Evolutionary conservation across 306 rosid genomes (phyloP).

Genomic region (Medicago arabica): DNA sequence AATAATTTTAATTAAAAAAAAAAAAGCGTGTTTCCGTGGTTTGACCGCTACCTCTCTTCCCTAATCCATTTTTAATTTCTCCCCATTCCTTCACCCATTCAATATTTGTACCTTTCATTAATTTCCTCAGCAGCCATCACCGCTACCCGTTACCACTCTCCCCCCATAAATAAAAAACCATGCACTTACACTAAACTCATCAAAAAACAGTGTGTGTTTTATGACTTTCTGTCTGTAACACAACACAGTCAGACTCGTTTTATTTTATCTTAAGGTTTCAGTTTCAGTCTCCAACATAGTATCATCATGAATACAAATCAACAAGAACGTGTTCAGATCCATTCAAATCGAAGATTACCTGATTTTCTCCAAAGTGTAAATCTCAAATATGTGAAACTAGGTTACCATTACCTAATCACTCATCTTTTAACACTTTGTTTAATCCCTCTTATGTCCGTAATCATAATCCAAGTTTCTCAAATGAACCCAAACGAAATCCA

Average conservation of each 20-base stretch:
- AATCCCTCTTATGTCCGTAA: slow-evolving; percentile 55
- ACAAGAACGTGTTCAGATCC: slow-evolving; percentile 47
- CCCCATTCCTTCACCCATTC: neutral
- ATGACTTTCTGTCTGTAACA: too few relatives aligned
- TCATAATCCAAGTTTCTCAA: slow-evolving; percentile 51
- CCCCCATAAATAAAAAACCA: too few relatives aligned
- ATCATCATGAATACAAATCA: neutral
- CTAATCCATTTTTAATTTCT: neutral
- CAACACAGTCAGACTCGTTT: neutral
- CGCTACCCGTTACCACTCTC: neutral
- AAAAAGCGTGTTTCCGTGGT: neutral
- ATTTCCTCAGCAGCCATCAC: too few relatives aligned
- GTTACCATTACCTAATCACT: slow-evolving; percentile 60
- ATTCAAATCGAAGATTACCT: slow-evolving; percentile 46
- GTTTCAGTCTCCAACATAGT: neutral
- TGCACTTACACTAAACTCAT: too few relatives aligned
- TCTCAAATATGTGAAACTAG: slow-evolving; percentile 59
- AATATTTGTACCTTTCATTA: too few relatives aligned
- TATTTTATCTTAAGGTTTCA: too few relatives aligned
- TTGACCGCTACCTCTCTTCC: slow-evolving; percentile 17
- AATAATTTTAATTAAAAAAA: too few relatives aligned
- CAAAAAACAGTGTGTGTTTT: too few relatives aligned
- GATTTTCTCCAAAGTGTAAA: slow-evolving; percentile 64
- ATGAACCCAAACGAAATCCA: slow-evolving; percentile 56
- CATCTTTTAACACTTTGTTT: slow-evolving; percentile 53